These are phyloP conservation scores for Podaxis rugospora DNA, from an alignment of 768 basidiomycete genomes.

Conservation along the genomic window DNA sequence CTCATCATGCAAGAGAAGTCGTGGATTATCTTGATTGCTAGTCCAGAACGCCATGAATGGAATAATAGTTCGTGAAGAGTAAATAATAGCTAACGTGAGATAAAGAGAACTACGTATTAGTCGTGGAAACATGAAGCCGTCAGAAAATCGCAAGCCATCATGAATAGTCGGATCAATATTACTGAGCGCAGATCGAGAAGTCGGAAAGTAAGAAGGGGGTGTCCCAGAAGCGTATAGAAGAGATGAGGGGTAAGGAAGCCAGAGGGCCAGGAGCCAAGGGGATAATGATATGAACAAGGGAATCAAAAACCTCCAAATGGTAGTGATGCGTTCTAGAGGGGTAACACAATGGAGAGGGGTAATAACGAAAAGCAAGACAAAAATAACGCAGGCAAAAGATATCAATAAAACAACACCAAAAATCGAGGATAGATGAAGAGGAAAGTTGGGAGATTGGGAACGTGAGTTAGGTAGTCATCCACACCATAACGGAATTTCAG, in stretches of 20 bases:
- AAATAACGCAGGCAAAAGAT: neutral
- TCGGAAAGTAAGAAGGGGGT: neutral
- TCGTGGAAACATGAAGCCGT: conserved; percentile 1
- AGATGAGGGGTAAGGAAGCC: neutral
- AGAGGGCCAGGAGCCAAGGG: neutral
- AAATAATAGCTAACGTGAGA: neutral
- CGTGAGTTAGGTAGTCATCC: neutral
- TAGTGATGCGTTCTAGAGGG: conserved; percentile 4
- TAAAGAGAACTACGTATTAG: conserved; percentile 2
- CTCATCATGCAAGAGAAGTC: neutral
- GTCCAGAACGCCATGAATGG: neutral
- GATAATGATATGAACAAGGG: neutral
- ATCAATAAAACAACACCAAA: conserved; percentile 8
- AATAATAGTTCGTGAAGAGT: conserved; percentile 3
- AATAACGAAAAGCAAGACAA: conserved; percentile 2
- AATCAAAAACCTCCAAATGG: neutral
- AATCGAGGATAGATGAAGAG: neutral
- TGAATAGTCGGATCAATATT: neutral
- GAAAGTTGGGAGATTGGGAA: neutral
- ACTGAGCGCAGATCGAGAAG: neutral
- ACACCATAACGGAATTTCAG: neutral
- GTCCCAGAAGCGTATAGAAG: conserved; percentile 2
- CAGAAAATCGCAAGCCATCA: neutral
- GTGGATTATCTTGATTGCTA: neutral
- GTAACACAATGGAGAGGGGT: neutral